These are phyloP conservation scores for Candolleomyces aberdarensis DNA, from an alignment of 768 basidiomycete species.

Conservation along the genomic window DNA sequence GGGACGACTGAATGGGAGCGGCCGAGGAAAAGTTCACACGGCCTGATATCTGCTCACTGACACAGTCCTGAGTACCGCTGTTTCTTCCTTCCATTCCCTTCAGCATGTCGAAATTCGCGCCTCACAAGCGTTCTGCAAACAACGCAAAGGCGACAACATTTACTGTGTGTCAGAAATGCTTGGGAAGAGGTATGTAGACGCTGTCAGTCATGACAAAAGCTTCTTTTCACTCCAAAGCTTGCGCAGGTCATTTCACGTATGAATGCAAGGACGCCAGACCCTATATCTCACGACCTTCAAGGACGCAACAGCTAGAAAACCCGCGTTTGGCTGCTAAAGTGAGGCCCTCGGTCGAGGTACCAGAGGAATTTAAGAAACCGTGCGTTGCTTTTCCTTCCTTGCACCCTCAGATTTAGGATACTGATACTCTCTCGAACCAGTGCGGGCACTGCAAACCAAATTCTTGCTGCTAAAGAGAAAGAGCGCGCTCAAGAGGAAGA, in stretches of 20 bases:
- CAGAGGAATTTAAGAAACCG: constrained; percentile 89
- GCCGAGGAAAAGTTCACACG: too few relatives aligned
- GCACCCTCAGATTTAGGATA: background rate
- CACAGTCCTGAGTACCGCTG: too few relatives aligned
- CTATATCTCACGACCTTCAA: constrained; percentile 86
- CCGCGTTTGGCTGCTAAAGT: constrained; percentile 66
- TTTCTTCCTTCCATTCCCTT: background rate
- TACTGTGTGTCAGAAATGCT: constrained; percentile 83
- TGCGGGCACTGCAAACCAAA: constrained; percentile 79
- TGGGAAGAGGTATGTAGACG: constrained; percentile 51
- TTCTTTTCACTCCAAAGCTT: background rate
- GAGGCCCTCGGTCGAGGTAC: constrained; percentile 78
- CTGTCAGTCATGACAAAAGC: background rate
- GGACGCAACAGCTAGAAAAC: constrained; percentile 83
- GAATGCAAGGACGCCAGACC: constrained; percentile 82
- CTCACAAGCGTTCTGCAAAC: constrained; percentile 60
- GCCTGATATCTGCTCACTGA: too few relatives aligned
- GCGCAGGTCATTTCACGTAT: constrained; percentile 82
- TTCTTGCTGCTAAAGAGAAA: constrained; percentile 81
- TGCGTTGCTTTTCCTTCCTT: constrained; percentile 30
- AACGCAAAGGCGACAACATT: constrained; percentile 60
- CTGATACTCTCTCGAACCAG: constrained; percentile 30
- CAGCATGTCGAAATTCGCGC: constrained; percentile 77
- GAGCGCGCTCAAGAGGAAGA: constrained; percentile 50
- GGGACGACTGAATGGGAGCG: too few relatives aligned